Base-by-base conservation (phyloP, 2,329 filamentous ascomycete genomes). In the Apiospora koreana region DNA sequence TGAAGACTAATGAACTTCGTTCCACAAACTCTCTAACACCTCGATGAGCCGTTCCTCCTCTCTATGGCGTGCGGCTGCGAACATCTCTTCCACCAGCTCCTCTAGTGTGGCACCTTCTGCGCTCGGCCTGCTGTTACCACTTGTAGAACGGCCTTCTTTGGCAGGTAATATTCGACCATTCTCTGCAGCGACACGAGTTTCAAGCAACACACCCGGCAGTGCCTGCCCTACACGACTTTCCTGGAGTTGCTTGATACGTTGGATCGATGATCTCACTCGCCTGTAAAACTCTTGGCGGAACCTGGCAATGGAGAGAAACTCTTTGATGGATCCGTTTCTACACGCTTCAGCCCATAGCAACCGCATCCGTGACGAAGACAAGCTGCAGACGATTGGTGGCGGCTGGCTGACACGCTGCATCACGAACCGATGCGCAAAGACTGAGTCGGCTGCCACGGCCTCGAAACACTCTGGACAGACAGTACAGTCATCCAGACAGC, bases 401-500 rank as follows among this genome's bases (percentile, higher is more conserved):
- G 38, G 10, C 18, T 67, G 45, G 1, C 10, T 64, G 6, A n/a
- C 5, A 14, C 48, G 14, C 25, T 41, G 65, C 1, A 68, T n/a
- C 2, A 8, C 31, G n/a, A 70, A 62, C 1, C n/a, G 45, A 18
- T 35, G n/a, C 4, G 35, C 50, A n/a, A 68, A 65, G 1, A 3
- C 9, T 3, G 69, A 68, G 25, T 45, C 25, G 10, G 38, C n/a
- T 7, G 50, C 41, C 21, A 54, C 46, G 25, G 69, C 48, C 38
- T 70, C 65, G 50, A 46, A 64, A 23, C 69, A 70, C n/a, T 70
- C 38, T 2, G 65, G 41, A 10, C 69, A 70, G 12, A 70, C 65
- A 12, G 65, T 58, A 25, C 69, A 70, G 14, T 31, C 41, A 8
- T 42, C 48, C 12, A 7, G 14, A 38, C n/a, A 35, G 14, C 41